Base-by-base conservation (phyloP, 2,329 filamentous ascomycete genomes). In the Phoma sp. region DNA sequence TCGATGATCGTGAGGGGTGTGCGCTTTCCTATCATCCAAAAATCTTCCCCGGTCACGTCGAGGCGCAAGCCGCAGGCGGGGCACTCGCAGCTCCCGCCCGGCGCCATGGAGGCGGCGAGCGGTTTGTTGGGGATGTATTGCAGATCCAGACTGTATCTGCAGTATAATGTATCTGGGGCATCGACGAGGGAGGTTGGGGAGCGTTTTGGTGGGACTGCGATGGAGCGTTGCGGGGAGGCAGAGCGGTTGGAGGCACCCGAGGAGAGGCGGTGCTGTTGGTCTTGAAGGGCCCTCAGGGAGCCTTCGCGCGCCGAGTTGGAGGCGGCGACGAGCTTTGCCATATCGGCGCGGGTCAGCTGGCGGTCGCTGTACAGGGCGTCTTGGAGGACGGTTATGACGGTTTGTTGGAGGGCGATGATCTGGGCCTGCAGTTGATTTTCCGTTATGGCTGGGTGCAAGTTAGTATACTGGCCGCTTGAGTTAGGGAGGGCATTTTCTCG, bases 391-490 rank as follows among this genome's bases (percentile, higher is more conserved):
- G 66, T 66, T 55, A 79, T 78, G 49, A 79, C 77, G 10, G 76
- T 77, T 34, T 78, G 75, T 50, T 79, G 76, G 15, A 78, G 71
- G 10, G 68, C 60, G 39, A 78, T 77, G 56, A 78, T 74, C 47
- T 78, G 76, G 10, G 72, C 72, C 59, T 78, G 76, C 23, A 78
- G 70, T 45, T 72, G 69, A 55, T 78, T 78, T 50, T 78, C 74
- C 3, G 76, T 76, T 20, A 76, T 67, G 15, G 73, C 75, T 77
- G 50, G 38, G 28, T 2, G 3, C 17, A 11, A 11, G 38, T 65
- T 21, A 62, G 59, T 45, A 26, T 12, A 14, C 11, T 14, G 3
- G 18, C 28, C 14, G 20, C 7, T 15, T 15, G 4, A 39, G 23
- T 5, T 12, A 15, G 26, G 3, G 1, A 11, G 4, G 4, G 17